Evolutionary conservation across 805 yeast genomes (phyloP), one percentile per base, ranked within the genome.

Genomic region (Metschnikowia reukaufii): DNA sequence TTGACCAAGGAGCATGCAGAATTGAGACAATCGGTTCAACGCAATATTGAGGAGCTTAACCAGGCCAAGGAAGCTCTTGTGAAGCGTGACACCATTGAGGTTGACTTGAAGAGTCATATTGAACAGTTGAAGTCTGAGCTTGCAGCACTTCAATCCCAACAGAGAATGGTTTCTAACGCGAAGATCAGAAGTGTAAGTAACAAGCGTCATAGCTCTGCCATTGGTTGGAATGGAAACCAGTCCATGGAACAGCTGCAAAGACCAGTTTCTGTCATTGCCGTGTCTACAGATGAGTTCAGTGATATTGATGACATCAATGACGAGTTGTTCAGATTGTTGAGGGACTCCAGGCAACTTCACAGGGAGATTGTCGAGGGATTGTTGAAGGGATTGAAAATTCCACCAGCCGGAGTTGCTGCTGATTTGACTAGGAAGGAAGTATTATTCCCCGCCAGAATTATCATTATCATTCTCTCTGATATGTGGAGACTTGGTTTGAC

Each of bases 401-500:
- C 98, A 37, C 81, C 84, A 32, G 85, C 96, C 18, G 86, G 89
- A 50, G 88, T 86, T 39, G 90, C 94, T 36, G 84, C 88, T 39
- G 88, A 84, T 59, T 73, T 89, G 54, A 83, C 91, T 13, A 80
- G 88, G 62, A 89, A 90, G 62, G 98, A 94, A 64, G 96, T 92
- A 9, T 74, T 94, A 45, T 94, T 90, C 82, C 99, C 99, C 21
- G 94, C 97, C 1, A 83, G 97, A 74, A 88, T 94, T 55, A 83
- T 94, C 60, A 92, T 94, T 60, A 86, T 94, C 55, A 85, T 92
- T 29, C 74, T 92, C 54, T 84, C 95, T 60, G 99, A 94, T 66
- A 90, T 94, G 98, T 94, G 99, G 99, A 81, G 98, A 68, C 76
- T 92, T 39, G 98, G 98, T 2, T 78, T 90, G 59, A 89, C 97